Conservation (phyloP, 306 rosid genomes). For the Carpinus fangiana region DNA sequence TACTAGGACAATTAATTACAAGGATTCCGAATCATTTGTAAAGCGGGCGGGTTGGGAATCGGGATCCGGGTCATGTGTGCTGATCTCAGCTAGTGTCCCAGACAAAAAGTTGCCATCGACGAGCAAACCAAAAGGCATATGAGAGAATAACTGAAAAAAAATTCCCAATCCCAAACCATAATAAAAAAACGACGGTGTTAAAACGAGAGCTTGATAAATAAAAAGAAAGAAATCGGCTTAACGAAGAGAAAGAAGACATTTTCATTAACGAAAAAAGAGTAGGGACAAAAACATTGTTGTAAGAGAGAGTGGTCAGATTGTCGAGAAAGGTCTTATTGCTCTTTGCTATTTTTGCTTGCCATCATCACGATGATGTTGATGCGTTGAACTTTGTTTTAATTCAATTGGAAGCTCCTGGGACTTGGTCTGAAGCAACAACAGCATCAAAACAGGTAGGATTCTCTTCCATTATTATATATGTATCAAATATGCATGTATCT, state of each 20-base stretch:
- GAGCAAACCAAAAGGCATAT: neutral
- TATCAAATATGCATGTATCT: neutral
- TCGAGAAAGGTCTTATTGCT: conserved; percentile 33
- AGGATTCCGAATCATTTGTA: no score
- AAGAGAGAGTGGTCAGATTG: conserved; percentile 33
- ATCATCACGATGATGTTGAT: conserved; percentile 36
- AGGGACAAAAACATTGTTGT: conserved; percentile 9
- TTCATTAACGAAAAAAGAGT: neutral
- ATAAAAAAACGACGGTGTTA: neutral
- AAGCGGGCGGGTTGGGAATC: no score
- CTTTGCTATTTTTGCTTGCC: conserved; percentile 42
- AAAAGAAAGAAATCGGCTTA: neutral
- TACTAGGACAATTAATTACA: no score
- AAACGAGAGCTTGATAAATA: neutral
- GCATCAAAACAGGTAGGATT: conserved; percentile 26
- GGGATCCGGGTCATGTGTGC: neutral
- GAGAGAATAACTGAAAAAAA: neutral
- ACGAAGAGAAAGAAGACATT: neutral
- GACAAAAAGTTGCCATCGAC: neutral
- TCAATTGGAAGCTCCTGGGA: conserved; percentile 28
- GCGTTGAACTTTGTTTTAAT: conserved; percentile 26
- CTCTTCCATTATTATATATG: neutral
- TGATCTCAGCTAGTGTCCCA: neutral
- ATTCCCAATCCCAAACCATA: neutral
- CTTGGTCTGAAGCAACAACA: conserved; percentile 30